Evolutionary conservation across 1,284 basidiomycete genomes (phyloP).

Genomic region (Meripilus lineatus): DNA sequence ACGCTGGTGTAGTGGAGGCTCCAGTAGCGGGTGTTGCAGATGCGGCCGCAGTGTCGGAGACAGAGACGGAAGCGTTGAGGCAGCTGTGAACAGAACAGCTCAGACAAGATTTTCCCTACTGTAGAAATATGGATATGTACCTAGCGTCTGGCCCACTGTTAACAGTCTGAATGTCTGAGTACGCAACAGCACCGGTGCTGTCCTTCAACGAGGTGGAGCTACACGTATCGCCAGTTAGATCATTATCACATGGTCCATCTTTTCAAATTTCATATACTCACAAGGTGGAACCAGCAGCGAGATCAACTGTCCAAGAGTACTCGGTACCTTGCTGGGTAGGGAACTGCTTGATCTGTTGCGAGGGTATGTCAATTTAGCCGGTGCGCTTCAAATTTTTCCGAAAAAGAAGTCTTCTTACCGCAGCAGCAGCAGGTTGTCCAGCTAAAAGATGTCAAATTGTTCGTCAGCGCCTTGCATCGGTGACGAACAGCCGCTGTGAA

Average conservation of each 20-base stretch:
- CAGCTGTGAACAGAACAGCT: constrained; percentile 18
- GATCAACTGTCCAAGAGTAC: constrained; percentile 60
- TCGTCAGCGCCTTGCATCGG: constrained; percentile 1
- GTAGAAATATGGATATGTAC: constrained; percentile 22
- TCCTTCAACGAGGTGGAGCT: constrained; percentile 59
- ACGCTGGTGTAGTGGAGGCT: constrained; percentile 3
- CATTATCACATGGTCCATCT: not conserved
- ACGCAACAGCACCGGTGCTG: constrained; percentile 48
- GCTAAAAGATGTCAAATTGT: constrained; percentile 29
- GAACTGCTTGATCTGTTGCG: constrained; percentile 50
- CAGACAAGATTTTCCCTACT: not conserved
- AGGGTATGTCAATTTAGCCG: not conserved
- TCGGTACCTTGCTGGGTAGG: constrained; percentile 38
- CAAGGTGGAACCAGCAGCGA: constrained; percentile 49
- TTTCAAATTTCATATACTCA: constrained; percentile 30
- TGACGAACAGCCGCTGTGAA: constrained; percentile 6
- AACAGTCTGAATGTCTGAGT: constrained; percentile 52
- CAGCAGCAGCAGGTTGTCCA: constrained; percentile 47
- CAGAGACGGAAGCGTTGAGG: constrained; percentile 16
- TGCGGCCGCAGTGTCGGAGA: constrained; percentile 15
- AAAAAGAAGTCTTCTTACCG: constrained; percentile 38
- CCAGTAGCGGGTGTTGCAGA: constrained; percentile 2
- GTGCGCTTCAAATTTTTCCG: not conserved
- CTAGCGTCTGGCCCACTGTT: constrained; percentile 34
- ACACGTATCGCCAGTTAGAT: not conserved